Conservation (phyloP, 192 early-diverging fungal genomes). For the Phlyctochytrium planicorne region DNA sequence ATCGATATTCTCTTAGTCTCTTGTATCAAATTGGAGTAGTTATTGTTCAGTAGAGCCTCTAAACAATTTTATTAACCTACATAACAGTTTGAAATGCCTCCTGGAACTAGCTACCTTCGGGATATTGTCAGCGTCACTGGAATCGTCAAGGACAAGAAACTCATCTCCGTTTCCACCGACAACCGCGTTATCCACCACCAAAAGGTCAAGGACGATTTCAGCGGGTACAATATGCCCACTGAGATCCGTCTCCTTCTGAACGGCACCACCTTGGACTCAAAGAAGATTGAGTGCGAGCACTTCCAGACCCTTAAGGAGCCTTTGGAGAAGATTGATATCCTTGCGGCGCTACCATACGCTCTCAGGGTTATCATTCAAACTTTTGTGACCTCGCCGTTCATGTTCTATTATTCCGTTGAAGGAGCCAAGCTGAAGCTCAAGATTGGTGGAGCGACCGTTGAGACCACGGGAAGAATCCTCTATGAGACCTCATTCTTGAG, state of each 20-base stretch:
- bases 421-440: slow-evolving; percentile 68
- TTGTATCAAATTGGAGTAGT: too few relatives aligned
- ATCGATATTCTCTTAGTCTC: too few relatives aligned
- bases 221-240: slow-evolving; percentile 79
- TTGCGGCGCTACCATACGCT: slow-evolving; percentile 85
- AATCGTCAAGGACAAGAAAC: slow-evolving; percentile 64
- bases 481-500: slow-evolving; percentile 78
- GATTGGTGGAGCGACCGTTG: slow-evolving; percentile 64
- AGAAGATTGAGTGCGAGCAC: slow-evolving; percentile 61
- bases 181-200: slow-evolving; percentile 68
- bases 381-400: slow-evolving; percentile 87
- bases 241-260: slow-evolving; percentile 66
- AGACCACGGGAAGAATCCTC: slow-evolving; percentile 68
- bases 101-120: slow-evolving; percentile 45
- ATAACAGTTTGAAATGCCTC: slow-evolving; percentile 79
- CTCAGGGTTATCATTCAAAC: slow-evolving; percentile 86
- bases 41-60: too few relatives aligned
- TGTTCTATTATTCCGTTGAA: slow-evolving; percentile 92
- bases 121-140: slow-evolving; percentile 62
- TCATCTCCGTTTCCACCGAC: slow-evolving; percentile 73
- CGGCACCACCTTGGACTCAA: slow-evolving; percentile 56
- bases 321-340: slow-evolving; percentile 83
- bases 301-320: slow-evolving; percentile 56
- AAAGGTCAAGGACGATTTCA: slow-evolving; percentile 67
- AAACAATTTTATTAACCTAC: slow-evolving; percentile 23